Evolutionary conservation across 257 asterid genomes (phyloP), one percentile per base, ranked within the genome.

Genomic region (Primulina huaijiensis): DNA sequence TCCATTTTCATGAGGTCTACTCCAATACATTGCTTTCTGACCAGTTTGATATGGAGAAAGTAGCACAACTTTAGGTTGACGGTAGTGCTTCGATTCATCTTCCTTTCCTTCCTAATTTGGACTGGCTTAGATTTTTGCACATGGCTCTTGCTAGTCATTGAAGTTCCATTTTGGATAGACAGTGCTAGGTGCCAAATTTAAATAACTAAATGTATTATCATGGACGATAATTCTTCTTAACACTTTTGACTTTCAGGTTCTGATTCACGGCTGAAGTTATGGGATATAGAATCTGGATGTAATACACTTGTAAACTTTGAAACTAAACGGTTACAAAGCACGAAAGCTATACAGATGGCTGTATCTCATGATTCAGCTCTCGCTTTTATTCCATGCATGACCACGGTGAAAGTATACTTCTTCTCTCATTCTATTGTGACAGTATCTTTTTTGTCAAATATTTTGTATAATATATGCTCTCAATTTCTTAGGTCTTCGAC

Each of bases 251-350:
- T 80, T 79, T 72, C 91, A 89, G 99, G 99, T 77, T 90, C 99
- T 76, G 99, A 90, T 87, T 90, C 99, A 37, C 86, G 99, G 83
- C 75, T 93, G 81, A 90, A 96, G 81, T 77, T 93, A 79, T 93
- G 97, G 99, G 99, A 93, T 77, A 82, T 89, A 74, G 96, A 89
- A 69, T 86, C 99, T 73, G 97, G 97, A 67, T 86, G 95, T 86
- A 93, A 93, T 66, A 89, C 97, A 12, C 96, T 93, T 50, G 97
- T 94, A 35, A 94, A 94, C 85, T 94, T 81, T 62, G 97, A 89
- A 79, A 88, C 90, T 43, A 75, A 87, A 14, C 96, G 97, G 71
- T 82, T 94, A 10, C 97, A 87, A 77, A 82, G 90, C 72, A 87
- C 86, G 78, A 91, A 91, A 75, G 80, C 90, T 60, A 71, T 88